Evolutionary conservation across 768 basidiomycete genomes (phyloP).

Genomic region (Suillus fuscotomentosus): DNA sequence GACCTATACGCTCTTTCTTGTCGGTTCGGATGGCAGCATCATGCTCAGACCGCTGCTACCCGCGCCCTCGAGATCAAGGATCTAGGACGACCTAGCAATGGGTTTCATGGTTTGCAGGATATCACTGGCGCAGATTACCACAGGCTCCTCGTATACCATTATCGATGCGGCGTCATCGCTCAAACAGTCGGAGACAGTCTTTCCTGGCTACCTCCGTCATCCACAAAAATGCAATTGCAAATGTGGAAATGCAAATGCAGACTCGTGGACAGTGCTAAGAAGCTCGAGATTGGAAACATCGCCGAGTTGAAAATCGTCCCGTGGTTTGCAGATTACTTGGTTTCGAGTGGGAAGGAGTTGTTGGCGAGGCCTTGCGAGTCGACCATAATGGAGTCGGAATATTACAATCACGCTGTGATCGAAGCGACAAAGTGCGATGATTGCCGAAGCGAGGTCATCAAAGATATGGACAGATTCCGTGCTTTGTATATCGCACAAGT

Average conservation of each 20-base stretch:
- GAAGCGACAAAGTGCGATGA: neutral
- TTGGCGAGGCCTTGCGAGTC: slow-evolving; percentile 1
- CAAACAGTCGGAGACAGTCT: neutral
- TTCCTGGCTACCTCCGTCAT: neutral
- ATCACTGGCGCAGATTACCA: slow-evolving; percentile 41
- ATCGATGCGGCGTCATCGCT: slow-evolving; percentile 30
- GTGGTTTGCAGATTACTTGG: slow-evolving; percentile 6
- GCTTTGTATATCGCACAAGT: neutral
- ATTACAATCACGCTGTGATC: neutral
- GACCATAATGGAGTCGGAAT: neutral
- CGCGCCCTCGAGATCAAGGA: slow-evolving; percentile 16
- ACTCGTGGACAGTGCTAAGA: neutral
- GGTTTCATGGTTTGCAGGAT: slow-evolving; percentile 37
- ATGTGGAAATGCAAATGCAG: too few species aligned
- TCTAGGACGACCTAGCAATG: slow-evolving; percentile 10
- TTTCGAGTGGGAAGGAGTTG: slow-evolving; percentile 1
- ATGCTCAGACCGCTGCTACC: slow-evolving; percentile 22
- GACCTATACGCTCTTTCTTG: slow-evolving; percentile 28
- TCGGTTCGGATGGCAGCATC: slow-evolving; percentile 16
- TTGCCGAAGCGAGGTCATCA: neutral
- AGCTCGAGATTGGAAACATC: neutral
- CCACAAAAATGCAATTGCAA: too few species aligned
- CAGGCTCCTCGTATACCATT: slow-evolving; percentile 42
- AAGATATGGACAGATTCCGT: neutral
- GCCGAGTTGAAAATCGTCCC: neutral